Evolutionary conservation across 2,329 filamentous ascomycete species (phyloP).

Genomic region (Colletotrichum brevisporum): DNA sequence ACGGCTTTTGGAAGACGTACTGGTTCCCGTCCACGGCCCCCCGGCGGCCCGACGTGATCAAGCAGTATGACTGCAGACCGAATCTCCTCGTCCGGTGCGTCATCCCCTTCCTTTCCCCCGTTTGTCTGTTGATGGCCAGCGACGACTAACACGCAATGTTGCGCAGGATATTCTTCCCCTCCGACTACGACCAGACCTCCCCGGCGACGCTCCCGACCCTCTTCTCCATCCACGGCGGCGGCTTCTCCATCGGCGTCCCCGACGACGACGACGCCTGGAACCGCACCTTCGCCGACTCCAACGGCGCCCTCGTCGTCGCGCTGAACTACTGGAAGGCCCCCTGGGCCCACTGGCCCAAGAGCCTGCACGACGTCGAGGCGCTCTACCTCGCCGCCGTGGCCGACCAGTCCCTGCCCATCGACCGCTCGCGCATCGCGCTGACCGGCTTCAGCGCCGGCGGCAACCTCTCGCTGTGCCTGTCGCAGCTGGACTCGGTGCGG

Average conservation of each 20-base stretch:
- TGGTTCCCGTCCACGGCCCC: constrained; percentile 22
- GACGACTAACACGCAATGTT: neutral
- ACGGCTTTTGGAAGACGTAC: constrained; percentile 32
- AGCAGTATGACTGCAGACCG: constrained; percentile 39
- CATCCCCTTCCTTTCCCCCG: neutral
- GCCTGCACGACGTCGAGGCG: constrained; percentile 61
- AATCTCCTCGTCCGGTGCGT: constrained; percentile 39
- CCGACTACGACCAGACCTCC: constrained; percentile 49
- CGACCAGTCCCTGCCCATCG: constrained; percentile 61
- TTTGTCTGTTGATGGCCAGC: too few relatives aligned
- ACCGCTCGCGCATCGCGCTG: constrained; percentile 56
- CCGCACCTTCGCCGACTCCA: constrained; percentile 55
- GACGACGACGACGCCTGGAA: constrained; percentile 63
- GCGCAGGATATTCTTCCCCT: constrained; percentile 57
- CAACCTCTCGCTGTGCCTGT: constrained; percentile 59
- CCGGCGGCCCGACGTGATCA: constrained; percentile 40
- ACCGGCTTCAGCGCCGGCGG: constrained; percentile 67
- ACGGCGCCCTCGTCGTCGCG: constrained; percentile 59
- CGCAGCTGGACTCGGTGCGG: constrained; percentile 55
- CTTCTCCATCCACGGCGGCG: constrained; percentile 67
- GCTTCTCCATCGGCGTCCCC: constrained; percentile 60
- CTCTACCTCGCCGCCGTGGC: constrained; percentile 57
- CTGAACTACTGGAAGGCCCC: constrained; percentile 66
- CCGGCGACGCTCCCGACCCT: constrained; percentile 56
- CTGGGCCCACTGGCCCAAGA: constrained; percentile 57